A percentile compares a stretch with the other conserved stretches of the same genome.
These are phyloP conservation scores for Raphanus raphanistrum DNA, from an alignment of 345 rosid species.

Conservation along the genomic window DNA sequence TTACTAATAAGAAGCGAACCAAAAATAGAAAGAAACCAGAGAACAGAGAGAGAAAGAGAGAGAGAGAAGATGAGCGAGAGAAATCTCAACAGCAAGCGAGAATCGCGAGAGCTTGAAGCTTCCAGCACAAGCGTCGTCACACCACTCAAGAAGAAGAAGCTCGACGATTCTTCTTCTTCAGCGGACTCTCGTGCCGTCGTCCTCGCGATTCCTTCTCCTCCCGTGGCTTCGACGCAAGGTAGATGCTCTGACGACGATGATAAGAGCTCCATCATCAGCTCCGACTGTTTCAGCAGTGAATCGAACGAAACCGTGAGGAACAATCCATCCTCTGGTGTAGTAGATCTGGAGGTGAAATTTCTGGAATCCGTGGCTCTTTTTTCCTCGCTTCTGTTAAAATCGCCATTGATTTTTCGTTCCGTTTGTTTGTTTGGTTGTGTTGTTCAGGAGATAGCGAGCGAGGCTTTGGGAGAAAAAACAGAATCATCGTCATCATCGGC, in stretches of 20 bases:
- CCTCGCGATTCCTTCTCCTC: slow-evolving; percentile 11
- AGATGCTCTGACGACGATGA: slow-evolving; percentile 15
- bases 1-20: slow-evolving; percentile 30
- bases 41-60: slow-evolving; percentile 10
- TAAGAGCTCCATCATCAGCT: slow-evolving; percentile 26
- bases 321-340: slow-evolving; percentile 14
- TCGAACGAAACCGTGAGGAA: slow-evolving; percentile 44
- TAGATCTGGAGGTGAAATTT: slow-evolving; percentile 61
- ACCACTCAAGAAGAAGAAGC: slow-evolving; percentile 41
- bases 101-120: slow-evolving; percentile 27
- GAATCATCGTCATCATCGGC: slow-evolving; percentile 20
- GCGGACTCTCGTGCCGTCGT: slow-evolving; percentile 8
- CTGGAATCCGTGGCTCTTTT: neutral
- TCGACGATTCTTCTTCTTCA: slow-evolving; percentile 10
- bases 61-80: slow-evolving; percentile 45
- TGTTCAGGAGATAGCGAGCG: slow-evolving; percentile 30
- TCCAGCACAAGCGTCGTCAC: slow-evolving; percentile 38
- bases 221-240: slow-evolving; percentile 29
- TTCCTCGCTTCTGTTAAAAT: neutral
- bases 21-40: slow-evolving; percentile 31
- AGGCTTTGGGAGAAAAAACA: slow-evolving; percentile 30
- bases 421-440: neutral
- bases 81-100: slow-evolving; percentile 39
- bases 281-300: slow-evolving; percentile 46
- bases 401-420: neutral